These are phyloP conservation scores for Sapria himalayana DNA, from an alignment of 345 rosid genomes.

Conservation along the genomic window DNA sequence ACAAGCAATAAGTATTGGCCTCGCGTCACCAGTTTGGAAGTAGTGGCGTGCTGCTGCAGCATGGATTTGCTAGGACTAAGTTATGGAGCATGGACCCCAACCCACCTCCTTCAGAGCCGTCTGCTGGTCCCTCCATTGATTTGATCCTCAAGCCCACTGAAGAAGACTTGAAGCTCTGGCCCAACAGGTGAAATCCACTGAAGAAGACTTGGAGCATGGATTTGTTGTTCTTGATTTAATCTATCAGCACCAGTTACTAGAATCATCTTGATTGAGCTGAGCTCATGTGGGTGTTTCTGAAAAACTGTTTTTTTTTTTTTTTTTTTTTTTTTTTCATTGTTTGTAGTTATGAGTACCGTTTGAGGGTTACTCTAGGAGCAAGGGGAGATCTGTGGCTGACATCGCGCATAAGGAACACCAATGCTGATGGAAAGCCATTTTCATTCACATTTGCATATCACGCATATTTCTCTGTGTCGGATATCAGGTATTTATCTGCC, in stretches of 20 bases:
- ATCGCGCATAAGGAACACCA: constrained; percentile 72
- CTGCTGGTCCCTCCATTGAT: constrained; percentile 33
- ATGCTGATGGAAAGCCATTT: constrained; percentile 67
- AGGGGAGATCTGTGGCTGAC: constrained; percentile 73
- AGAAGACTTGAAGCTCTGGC: constrained; percentile 76
- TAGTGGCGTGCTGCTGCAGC: constrained; percentile 45
- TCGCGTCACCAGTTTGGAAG: constrained; percentile 40
- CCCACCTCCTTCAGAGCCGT: constrained; percentile 40
- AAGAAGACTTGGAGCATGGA: no score
- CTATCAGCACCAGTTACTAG: no score
- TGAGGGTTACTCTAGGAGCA: constrained; percentile 63
- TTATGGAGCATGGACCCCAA: constrained; percentile 56
- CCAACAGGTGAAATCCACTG: constrained; percentile 45
- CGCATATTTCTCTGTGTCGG: constrained; percentile 87
- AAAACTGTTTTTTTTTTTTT: neutral
- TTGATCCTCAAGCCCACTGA: constrained; percentile 64
- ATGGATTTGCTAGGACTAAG: constrained; percentile 91
- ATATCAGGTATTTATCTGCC: constrained; percentile 42
- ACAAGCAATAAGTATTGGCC: constrained; percentile 3
- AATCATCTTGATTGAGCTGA: no score
- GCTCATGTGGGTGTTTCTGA: no score
- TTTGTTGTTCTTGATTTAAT: no score
- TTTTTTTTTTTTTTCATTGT: constrained; percentile 6
- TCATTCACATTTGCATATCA: constrained; percentile 90
- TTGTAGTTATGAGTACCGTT: constrained; percentile 81